Evolutionary conservation across 2,329 filamentous ascomycete species (phyloP).

Genomic region (Aspergillus neotritici): DNA sequence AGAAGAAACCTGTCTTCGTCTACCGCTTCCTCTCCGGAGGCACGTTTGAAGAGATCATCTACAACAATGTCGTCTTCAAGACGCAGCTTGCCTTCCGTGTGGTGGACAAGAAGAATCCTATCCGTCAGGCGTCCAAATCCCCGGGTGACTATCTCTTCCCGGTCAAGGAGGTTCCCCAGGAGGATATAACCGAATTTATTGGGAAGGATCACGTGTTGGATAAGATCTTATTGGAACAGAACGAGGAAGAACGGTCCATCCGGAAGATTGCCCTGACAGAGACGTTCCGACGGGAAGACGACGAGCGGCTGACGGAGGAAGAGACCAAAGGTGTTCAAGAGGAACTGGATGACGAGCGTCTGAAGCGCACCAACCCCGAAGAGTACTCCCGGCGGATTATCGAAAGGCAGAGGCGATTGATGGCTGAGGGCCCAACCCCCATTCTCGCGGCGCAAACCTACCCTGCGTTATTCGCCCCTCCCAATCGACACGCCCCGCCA

Average conservation of each 20-base stretch:
- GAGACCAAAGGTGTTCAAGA: constrained; percentile 54
- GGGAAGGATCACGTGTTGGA: constrained; percentile 63
- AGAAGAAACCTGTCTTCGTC: constrained; percentile 73
- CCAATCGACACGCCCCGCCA: background rate
- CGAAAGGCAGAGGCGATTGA: constrained; percentile 11
- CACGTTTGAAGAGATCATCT: constrained; percentile 69
- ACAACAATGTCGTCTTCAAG: constrained; percentile 75
- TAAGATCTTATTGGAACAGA: constrained; percentile 30
- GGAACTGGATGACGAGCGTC: constrained; percentile 37
- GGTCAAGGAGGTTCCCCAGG: constrained; percentile 48
- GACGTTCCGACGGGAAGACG: constrained; percentile 65
- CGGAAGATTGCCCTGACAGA: constrained; percentile 59
- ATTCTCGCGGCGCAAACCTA: background rate
- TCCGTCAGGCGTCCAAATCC: constrained; percentile 58
- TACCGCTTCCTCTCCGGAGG: constrained; percentile 75
- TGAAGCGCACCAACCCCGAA: constrained; percentile 34
- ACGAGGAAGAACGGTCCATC: constrained; percentile 21
- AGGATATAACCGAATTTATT: constrained; percentile 49
- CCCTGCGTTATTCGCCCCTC: background rate
- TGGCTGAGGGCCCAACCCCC: background rate
- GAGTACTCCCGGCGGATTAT: constrained; percentile 24
- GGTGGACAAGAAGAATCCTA: constrained; percentile 74
- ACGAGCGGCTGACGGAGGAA: constrained; percentile 56
- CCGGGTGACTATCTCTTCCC: constrained; percentile 53
- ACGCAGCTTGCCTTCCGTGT: constrained; percentile 71